These are phyloP conservation scores for Paramecium caudatum DNA, from an alignment of 73 alveolate genomes.

Conservation along the genomic window DNA sequence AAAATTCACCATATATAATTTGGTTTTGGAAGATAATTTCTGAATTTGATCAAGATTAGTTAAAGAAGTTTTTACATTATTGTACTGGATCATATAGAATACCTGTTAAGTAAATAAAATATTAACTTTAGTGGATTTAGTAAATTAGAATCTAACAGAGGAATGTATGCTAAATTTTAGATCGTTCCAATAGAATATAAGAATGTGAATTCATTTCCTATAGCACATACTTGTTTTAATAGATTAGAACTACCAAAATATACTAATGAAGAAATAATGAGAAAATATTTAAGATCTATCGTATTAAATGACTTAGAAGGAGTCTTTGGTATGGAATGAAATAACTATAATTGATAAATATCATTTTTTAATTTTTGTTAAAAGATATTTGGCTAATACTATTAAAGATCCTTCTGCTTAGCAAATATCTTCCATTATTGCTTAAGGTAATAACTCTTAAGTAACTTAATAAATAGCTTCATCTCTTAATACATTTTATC, in stretches of 20 bases:
- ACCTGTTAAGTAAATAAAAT: constrained; percentile 77
- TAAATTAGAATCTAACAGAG: constrained; percentile 91
- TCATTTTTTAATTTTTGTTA: constrained; percentile 52
- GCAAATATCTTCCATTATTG: constrained; percentile 71
- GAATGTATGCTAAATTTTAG: constrained; percentile 91
- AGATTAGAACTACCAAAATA: constrained; percentile 94
- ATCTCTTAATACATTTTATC: constrained; percentile 72
- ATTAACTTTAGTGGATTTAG: constrained; percentile 75
- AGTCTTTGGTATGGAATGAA: constrained; percentile 78
- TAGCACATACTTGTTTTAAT: constrained; percentile 98
- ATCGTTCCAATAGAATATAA: constrained; percentile 83
- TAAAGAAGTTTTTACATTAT: constrained; percentile 90
- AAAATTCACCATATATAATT: constrained; percentile 80
- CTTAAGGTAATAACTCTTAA: constrained; percentile 43
- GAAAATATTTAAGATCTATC: constrained; percentile 67
- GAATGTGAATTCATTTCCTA: constrained; percentile 86
- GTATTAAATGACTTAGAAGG: constrained; percentile 77
- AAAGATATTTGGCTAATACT: constrained; percentile 74
- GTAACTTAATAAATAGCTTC: constrained; percentile 69
- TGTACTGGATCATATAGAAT: constrained; percentile 96
- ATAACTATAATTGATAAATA: not conserved
- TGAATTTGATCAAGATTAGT: constrained; percentile 87
- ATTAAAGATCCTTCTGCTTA: constrained; percentile 72
- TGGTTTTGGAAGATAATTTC: constrained; percentile 91
- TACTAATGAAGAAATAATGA: constrained; percentile 69